These are phyloP conservation scores for Piromyces sp. DNA, from an alignment of 192 early-diverging fungal species.

Conservation along the genomic window DNA sequence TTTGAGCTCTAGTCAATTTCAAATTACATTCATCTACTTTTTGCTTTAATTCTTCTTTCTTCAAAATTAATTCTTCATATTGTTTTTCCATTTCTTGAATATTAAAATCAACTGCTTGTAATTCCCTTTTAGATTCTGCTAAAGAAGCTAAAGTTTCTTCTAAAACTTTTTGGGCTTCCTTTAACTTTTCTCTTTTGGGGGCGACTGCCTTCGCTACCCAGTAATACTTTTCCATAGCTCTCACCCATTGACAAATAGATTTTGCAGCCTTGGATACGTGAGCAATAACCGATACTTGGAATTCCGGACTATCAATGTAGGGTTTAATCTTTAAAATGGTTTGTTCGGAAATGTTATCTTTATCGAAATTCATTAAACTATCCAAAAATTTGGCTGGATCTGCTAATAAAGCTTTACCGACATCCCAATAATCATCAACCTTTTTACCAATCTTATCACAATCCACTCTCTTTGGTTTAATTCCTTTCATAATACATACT, in stretches of 20 bases:
- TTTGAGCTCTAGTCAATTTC: constrained; percentile 33
- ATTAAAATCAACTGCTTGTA: constrained; percentile 40
- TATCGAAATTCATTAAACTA: constrained; percentile 30
- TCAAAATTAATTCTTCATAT: constrained; percentile 32
- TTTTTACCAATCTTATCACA: constrained; percentile 43
- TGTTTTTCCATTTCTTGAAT: constrained; percentile 31
- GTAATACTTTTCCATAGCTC: constrained; percentile 42
- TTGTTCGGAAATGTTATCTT: constrained; percentile 30
- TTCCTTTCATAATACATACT: constrained; percentile 41
- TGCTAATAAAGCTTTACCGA: constrained; percentile 29
- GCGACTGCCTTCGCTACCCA: constrained; percentile 40
- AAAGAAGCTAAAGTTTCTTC: constrained; percentile 30
- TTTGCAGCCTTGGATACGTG: constrained; percentile 39
- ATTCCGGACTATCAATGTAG: constrained; percentile 42
- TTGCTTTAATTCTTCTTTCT: constrained; percentile 34
- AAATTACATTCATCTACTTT: constrained; percentile 37
- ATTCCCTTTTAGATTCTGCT: constrained; percentile 29
- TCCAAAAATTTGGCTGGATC: constrained; percentile 31
- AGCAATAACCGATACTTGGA: constrained; percentile 34
- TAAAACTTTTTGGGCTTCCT: constrained; percentile 28
- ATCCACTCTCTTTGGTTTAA: constrained; percentile 38
- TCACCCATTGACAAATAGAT: constrained; percentile 36
- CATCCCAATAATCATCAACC: constrained; percentile 34
- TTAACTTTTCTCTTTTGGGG: constrained; percentile 29
- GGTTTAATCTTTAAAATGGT: constrained; percentile 38